Base-by-base conservation (phyloP, 1,284 basidiomycete species). In the Salmacisia buchloeana region DNA sequence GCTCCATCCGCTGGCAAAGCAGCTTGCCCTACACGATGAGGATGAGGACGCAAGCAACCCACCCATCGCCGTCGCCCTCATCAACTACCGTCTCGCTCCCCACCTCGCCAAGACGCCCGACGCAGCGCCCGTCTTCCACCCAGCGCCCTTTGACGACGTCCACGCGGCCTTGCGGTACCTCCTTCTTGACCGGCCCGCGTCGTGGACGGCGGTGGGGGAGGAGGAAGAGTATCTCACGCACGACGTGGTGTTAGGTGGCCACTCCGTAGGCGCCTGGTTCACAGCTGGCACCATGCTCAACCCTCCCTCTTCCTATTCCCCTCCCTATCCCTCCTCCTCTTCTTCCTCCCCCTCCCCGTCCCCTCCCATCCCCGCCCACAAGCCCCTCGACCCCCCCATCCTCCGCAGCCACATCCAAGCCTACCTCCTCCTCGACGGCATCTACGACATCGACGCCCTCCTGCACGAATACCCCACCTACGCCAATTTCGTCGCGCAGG, bases 81-180 rank as follows among this genome's bases (percentile, higher is more conserved):
- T 54, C 49, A 54, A 54, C 49, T 54, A 54, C 49, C 49, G 49
- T 7, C 49, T 27, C 27, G 31, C 49, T 15, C 49, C 49, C 6
- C 13, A 18, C 15, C 49, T 31, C 5, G 29, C 31, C 9, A 15
- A 27, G 34, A n/a, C 18, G n/a, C 29, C 18, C 25, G 34, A 54
- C 31, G 27, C 27, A 27, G 29, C 18, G 25, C 49, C 49, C 2
- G 15, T 27, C 27, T 54, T 63, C 27, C 58, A 63, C 27, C 65
- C 65, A 21, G 62, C 61, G 23, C 52, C 59, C 13, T 56, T 62
- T 43, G 58, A 66, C 45, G 62, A 56, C 34, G 62, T 59, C n/a
- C 62, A 66, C 43, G 65, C 65, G 10, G 57, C 62, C 3, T 45
- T 66, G 15, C 63, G 62, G 3, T 66, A 66, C 38, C 61, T 57